These are phyloP conservation scores for Colletotrichum sp. DNA, from an alignment of 2,329 filamentous ascomycete genomes.

Conservation along the genomic window DNA sequence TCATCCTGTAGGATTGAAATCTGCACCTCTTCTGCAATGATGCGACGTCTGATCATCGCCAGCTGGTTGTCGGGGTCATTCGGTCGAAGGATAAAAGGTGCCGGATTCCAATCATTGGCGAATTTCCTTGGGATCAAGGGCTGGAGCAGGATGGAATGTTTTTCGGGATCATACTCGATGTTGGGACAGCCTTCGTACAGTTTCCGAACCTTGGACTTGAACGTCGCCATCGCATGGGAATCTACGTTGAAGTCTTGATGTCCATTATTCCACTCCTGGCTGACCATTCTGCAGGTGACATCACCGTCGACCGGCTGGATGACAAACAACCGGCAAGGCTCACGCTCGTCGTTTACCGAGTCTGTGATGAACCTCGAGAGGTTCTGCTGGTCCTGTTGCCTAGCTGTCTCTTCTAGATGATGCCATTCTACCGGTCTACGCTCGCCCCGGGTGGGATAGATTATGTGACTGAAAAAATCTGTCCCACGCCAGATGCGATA, in stretches of 20 bases:
- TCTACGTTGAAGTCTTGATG: not conserved
- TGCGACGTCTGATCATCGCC: conserved; percentile 28
- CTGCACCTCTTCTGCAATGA: conserved; percentile 25
- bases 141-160: not conserved
- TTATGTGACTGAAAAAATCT: conserved; percentile 12
- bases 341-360: not conserved
- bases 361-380: conserved; percentile 9
- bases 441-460: not conserved
- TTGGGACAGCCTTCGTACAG: not conserved
- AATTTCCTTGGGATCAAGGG: not conserved
- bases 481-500: conserved; percentile 17
- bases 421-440: not conserved
- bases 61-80: conserved; percentile 30
- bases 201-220: not conserved
- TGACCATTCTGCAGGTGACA: not conserved
- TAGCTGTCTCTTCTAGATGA: not conserved
- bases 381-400: not conserved
- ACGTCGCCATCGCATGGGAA: not conserved
- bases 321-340: conserved; percentile 15
- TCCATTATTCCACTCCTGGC: not conserved
- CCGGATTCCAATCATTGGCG: not conserved
- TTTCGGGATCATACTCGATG: not conserved
- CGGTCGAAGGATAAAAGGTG: conserved; percentile 19
- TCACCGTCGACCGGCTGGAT: conserved; percentile 11
- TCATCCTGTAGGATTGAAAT: conserved; percentile 19